Base-by-base conservation (phyloP, 192 early-diverging fungal species). In the Tieghemiomyces parasiticus region DNA sequence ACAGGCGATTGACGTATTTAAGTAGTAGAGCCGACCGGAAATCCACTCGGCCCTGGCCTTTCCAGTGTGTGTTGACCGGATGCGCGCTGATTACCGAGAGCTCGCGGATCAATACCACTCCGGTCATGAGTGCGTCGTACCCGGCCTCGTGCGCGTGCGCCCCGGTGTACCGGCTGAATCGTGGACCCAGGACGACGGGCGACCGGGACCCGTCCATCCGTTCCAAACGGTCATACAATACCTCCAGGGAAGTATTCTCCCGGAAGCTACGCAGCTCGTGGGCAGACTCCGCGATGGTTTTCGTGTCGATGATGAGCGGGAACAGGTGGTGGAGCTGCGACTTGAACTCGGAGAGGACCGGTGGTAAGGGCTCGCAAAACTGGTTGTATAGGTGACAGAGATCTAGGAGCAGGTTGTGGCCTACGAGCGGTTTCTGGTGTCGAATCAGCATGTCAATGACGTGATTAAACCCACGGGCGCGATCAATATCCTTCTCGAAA, bases 61-160 rank as follows among this genome's bases (percentile, higher is more conserved):
- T 35, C 51, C 52, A 14, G 42, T 29, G n/a, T 54, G 48, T 28
- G 3, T 29, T 9, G 29, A 10, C 59, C 25, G 20, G 44, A 50
- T 13, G 59, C 52, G 62, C 58, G 47, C n/a, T 32, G 32, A 29
- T 28, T 54, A 69, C 72, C 12, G 73, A 62, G 35, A 71, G 65
- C 65, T 93, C 77, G 1, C 82, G 76, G 26, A 90, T 68, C 64
- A 89, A 94, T 0, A 81, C 72, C 22, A 81, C 74, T 9, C 93
- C 93, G 3, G 93, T 97, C 54, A 85, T 80, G 66, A 87, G 92
- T 0, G 91, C 90, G 68, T 97, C 93, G 63, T 82, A 97, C 2
- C 87, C 93, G 14, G 93, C 93, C 63, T 97, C 93, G 63, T 97
- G 93, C 65, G 80, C 80, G 44, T 68, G 76, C 0, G 68, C 63